Evolutionary conservation across 2,329 filamentous ascomycete genomes (phyloP).

Genomic region (Chalaropsis thielavioides): DNA sequence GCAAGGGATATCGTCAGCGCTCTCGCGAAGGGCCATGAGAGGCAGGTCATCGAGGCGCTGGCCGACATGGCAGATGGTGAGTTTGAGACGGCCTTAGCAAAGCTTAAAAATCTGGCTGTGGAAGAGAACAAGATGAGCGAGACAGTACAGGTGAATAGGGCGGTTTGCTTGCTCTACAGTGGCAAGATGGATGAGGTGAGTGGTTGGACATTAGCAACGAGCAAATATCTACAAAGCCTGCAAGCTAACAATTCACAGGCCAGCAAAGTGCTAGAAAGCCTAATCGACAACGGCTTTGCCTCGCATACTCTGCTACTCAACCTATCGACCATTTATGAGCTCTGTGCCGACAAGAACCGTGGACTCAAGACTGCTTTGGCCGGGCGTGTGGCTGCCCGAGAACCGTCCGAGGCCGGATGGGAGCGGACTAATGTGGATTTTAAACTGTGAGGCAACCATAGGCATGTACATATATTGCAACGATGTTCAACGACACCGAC

Average conservation of each 20-base stretch:
- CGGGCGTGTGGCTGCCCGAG: slow-evolving; percentile 49
- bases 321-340: slow-evolving; percentile 76
- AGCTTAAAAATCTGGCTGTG: slow-evolving; percentile 41
- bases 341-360: slow-evolving; percentile 65
- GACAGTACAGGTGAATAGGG: slow-evolving; percentile 67
- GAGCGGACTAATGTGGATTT: slow-evolving; percentile 62
- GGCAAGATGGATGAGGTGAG: slow-evolving; percentile 58
- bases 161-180: slow-evolving; percentile 70
- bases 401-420: slow-evolving; percentile 45
- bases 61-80: slow-evolving; percentile 65
- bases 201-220: slow-evolving; percentile 8
- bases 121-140: slow-evolving; percentile 36
- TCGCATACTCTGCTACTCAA: slow-evolving; percentile 83
- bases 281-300: slow-evolving; percentile 47
- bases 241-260: slow-evolving; percentile 33
- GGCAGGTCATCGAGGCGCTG: slow-evolving; percentile 48
- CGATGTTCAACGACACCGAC: too few relatives aligned
- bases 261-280: slow-evolving; percentile 47
- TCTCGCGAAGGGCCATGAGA: slow-evolving; percentile 25
- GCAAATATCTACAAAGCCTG: not conserved
- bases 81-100: slow-evolving; percentile 46
- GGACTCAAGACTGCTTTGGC: slow-evolving; percentile 57
- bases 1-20: slow-evolving; percentile 42
- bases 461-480: too few relatives aligned
- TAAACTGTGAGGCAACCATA: slow-evolving; percentile 41